Percentiles rank a stretch among this genome's conserved stretches.
These are phyloP conservation scores for Herpotrichia juniperi DNA, from an alignment of 2,329 filamentous ascomycete genomes.

Conservation along the genomic window DNA sequence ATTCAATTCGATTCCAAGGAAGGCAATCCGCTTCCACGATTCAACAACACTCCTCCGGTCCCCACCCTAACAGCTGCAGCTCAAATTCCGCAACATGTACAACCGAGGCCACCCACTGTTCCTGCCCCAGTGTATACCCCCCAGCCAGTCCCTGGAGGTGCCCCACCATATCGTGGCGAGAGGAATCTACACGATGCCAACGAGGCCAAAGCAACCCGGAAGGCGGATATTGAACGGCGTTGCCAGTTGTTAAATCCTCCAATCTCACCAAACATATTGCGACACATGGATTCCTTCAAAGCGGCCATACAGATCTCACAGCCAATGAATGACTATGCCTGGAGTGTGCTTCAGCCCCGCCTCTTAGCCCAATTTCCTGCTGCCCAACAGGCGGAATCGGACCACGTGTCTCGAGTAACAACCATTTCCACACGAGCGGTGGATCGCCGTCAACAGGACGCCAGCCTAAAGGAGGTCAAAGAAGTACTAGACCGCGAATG, in stretches of 20 bases:
- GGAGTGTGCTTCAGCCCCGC: conserved; percentile 71
- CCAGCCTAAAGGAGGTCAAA: conserved; percentile 58
- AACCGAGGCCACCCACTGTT: conserved; percentile 39
- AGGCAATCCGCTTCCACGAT: conserved; percentile 20
- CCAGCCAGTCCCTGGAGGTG: conserved; percentile 26
- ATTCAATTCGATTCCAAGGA: conserved; percentile 19
- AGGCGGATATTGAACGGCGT: conserved; percentile 73
- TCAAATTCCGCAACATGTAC: conserved; percentile 30
- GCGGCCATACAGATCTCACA: conserved; percentile 73
- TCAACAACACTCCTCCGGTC: conserved; percentile 26
- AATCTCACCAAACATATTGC: conserved; percentile 65
- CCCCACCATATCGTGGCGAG: conserved; percentile 45
- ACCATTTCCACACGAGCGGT: conserved; percentile 54
- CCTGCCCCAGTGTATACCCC: conserved; percentile 42
- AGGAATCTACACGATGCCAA: conserved; percentile 68
- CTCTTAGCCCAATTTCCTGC: conserved; percentile 69
- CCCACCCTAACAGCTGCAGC: conserved; percentile 40
- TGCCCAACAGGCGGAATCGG: conserved; percentile 63
- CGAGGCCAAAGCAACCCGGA: conserved; percentile 67
- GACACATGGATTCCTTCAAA: conserved; percentile 75
- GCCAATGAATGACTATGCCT: conserved; percentile 71
- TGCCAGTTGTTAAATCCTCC: conserved; percentile 71
- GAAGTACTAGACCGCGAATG: conserved; percentile 71
- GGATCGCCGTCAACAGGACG: conserved; percentile 55
- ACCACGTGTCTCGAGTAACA: conserved; percentile 56